These are phyloP conservation scores for Brettanomyces anomalus DNA, from an alignment of 805 yeast species.

Conservation along the genomic window DNA sequence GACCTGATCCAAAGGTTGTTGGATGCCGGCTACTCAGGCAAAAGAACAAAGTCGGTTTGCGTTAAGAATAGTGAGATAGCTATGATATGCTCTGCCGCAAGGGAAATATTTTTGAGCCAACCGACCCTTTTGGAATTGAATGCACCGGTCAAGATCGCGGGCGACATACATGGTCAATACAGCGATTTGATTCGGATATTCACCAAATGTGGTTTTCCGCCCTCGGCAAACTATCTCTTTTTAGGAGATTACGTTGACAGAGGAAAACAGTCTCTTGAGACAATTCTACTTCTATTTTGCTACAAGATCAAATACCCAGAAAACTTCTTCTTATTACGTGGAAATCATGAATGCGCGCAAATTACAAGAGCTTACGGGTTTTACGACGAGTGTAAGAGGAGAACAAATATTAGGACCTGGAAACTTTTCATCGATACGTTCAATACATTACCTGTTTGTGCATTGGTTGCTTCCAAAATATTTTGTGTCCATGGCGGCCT, in stretches of 20 bases:
- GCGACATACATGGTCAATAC: slow-evolving; percentile 96
- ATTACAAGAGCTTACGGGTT: slow-evolving; percentile 96
- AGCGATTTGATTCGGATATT: slow-evolving; percentile 84
- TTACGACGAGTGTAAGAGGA: slow-evolving; percentile 94
- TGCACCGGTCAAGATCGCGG: slow-evolving; percentile 81
- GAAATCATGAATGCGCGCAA: slow-evolving; percentile 96
- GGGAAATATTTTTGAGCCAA: slow-evolving; percentile 84
- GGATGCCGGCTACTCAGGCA: slow-evolving; percentile 95
- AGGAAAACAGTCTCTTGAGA: slow-evolving; percentile 93
- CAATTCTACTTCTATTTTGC: slow-evolving; percentile 77
- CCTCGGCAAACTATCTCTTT: slow-evolving; percentile 83
- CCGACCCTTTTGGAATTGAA: slow-evolving; percentile 83
- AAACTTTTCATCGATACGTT: slow-evolving; percentile 88
- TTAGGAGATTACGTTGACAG: slow-evolving; percentile 97
- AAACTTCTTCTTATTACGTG: slow-evolving; percentile 84
- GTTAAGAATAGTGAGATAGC: slow-evolving; percentile 86
- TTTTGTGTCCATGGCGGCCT: slow-evolving; percentile 87
- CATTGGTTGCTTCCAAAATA: slow-evolving; percentile 89
- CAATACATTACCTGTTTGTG: slow-evolving; percentile 92
- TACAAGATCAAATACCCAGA: slow-evolving; percentile 96
- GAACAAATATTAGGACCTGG: slow-evolving; percentile 91
- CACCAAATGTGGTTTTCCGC: slow-evolving; percentile 96
- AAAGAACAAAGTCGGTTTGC: slow-evolving; percentile 83
- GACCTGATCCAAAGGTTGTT: slow-evolving; percentile 82
- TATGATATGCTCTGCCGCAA: slow-evolving; percentile 73